Evolutionary conservation across 345 rosid genomes (phyloP), one percentile per base, ranked within the genome.

Genomic region (Cardamine resedifolia): DNA sequence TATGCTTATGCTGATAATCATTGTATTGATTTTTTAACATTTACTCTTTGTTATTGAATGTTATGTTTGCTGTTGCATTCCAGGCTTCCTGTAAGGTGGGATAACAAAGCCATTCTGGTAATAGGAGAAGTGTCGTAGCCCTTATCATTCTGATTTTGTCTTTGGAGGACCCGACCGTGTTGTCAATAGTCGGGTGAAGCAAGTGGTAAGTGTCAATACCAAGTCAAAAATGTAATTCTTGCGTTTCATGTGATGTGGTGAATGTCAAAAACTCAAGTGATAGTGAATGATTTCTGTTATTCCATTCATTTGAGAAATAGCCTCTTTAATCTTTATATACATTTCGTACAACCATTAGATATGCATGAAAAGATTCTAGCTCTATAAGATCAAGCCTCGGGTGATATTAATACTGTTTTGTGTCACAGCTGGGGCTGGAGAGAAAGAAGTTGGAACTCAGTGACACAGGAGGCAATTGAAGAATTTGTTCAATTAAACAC

Each of bases 71-170:
- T 50, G 69, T 27, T 44, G 23, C 38, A 5, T n/a, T 50, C 39
- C 85, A 92, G 98, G 88, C 86, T 81, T 81, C 90, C 88, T 39
- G 93, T 88, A 31, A 78, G 84, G 57, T 90, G 98, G 98, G 89
- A 84, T 51, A 87, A 88, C 76, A 90, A 85, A 48, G 82, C 50
- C 68, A 90, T 92, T 43, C 84, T 88, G 72, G 91, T 87, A 60
- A 83, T 87, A 88, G 77, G 81, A 66, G 91, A 87, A 77, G 98
- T 92, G 65, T 87, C 68, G 64, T 74, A 87, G 89, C 78, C 97
- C 97, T 18, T 93, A 93, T 85, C 74, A 78, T 45, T 78, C 93
- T 7, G 93, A 88, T 69, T 84, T 79, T 77, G 94, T 93, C 65
- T 66, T 45, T 45, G 98, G 97, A 77, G 97, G 98, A 81, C 78